These are phyloP conservation scores for Deinandra increscens DNA, from an alignment of 129 eudicot species.

Conservation along the genomic window DNA sequence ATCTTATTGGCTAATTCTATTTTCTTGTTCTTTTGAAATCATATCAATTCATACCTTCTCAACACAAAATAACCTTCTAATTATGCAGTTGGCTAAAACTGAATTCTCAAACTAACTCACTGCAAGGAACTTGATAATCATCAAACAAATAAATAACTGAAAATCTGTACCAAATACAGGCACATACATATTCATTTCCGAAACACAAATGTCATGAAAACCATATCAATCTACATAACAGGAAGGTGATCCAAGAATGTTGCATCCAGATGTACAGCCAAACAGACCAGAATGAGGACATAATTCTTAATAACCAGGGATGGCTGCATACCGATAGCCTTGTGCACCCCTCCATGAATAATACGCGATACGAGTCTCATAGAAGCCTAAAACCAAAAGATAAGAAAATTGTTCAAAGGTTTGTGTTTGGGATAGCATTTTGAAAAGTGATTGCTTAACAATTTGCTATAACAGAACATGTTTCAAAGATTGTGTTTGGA, in stretches of 20 bases:
- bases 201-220: slow-evolving; percentile 4
- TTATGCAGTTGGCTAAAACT: neutral
- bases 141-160: neutral
- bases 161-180: neutral
- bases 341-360: slow-evolving; percentile 37
- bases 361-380: too few relatives aligned
- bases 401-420: too few relatives aligned
- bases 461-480: too few relatives aligned
- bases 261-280: slow-evolving; percentile 27
- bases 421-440: too few relatives aligned
- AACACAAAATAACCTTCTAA: slow-evolving; percentile 4
- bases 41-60: too few relatives aligned
- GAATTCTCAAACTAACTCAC: neutral
- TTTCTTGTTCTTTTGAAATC: neutral
- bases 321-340: slow-evolving; percentile 77
- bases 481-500: too few relatives aligned
- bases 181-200: neutral
- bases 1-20: neutral
- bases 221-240: slow-evolving; percentile 2
- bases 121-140: neutral
- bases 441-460: too few relatives aligned
- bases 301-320: slow-evolving; percentile 55
- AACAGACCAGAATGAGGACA: neutral
- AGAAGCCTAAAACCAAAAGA: too few relatives aligned
- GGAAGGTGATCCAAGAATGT: neutral